These are phyloP conservation scores for Bauhinia variegata DNA, from an alignment of 306 rosid species.

Conservation along the genomic window DNA sequence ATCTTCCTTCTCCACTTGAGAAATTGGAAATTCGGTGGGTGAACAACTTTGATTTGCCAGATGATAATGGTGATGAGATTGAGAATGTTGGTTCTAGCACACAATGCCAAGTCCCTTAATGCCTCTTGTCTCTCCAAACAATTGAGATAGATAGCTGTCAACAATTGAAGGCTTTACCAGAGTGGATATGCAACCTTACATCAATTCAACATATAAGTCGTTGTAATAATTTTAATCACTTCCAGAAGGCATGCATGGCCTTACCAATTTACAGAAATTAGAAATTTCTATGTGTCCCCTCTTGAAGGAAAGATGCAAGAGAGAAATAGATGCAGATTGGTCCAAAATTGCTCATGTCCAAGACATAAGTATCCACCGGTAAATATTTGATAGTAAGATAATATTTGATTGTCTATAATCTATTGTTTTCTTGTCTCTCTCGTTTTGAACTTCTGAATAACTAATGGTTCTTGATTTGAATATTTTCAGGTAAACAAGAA, in stretches of 20 bases:
- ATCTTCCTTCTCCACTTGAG: too few relatives aligned
- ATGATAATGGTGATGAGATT: too few relatives aligned
- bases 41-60: too few relatives aligned
- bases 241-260: background rate
- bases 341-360: slow-evolving; percentile 15
- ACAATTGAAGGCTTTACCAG: background rate
- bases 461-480: too few relatives aligned
- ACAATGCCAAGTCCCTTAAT: background rate
- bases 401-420: too few relatives aligned
- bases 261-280: slow-evolving; percentile 6
- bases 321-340: slow-evolving; percentile 11
- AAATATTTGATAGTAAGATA: too few relatives aligned
- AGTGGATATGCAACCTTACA: background rate
- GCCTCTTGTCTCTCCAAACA: background rate
- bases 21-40: too few relatives aligned
- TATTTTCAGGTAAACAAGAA: too few relatives aligned
- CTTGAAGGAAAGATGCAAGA: background rate
- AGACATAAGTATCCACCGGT: background rate
- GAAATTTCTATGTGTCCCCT: background rate
- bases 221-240: background rate
- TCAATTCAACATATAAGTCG: background rate
- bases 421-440: too few relatives aligned
- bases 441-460: too few relatives aligned
- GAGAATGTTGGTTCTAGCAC: too few relatives aligned
- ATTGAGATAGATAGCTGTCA: background rate